Conservation (phyloP, 805 yeast species). For the Suhomyces faveliae region DNA sequence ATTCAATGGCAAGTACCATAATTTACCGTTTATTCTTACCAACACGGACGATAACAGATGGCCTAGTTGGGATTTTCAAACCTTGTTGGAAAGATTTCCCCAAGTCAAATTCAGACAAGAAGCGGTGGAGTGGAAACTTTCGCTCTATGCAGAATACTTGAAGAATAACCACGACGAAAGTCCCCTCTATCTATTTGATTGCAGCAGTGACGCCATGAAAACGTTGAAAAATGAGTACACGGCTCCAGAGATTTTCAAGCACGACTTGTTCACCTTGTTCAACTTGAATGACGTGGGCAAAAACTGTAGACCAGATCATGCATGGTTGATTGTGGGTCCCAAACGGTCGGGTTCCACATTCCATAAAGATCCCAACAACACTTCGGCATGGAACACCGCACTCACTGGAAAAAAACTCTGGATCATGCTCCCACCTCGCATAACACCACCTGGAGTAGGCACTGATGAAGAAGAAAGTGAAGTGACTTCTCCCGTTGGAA, state of each 20-base stretch:
- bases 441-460: constrained; percentile 81
- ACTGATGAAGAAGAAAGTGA: constrained; percentile 77
- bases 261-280: constrained; percentile 63
- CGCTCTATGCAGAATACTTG: constrained; percentile 61
- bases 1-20: constrained; percentile 48
- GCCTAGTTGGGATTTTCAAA: constrained; percentile 64
- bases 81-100: constrained; percentile 54
- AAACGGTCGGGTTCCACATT: constrained; percentile 81
- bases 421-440: constrained; percentile 82
- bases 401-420: constrained; percentile 76
- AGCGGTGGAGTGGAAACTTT: constrained; percentile 74
- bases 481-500: constrained; percentile 87
- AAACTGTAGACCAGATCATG: constrained; percentile 76
- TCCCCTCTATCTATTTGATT: constrained; percentile 84
- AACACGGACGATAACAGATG: constrained; percentile 38
- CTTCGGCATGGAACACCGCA: constrained; percentile 88
- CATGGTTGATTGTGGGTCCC: constrained; percentile 92
- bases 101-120: constrained; percentile 75
- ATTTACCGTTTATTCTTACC: constrained; percentile 64
- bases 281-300: constrained; percentile 17
- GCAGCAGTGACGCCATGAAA: constrained; percentile 66
- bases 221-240: constrained; percentile 52
- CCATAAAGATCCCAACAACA: constrained; percentile 89
- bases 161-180: constrained; percentile 68
- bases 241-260: constrained; percentile 52